Percentiles rank a stretch among this genome's conserved stretches.
phyloP scores from a whole-genome alignment of 345 rosid genomes.

The Cochlearia excelsa region DNA sequence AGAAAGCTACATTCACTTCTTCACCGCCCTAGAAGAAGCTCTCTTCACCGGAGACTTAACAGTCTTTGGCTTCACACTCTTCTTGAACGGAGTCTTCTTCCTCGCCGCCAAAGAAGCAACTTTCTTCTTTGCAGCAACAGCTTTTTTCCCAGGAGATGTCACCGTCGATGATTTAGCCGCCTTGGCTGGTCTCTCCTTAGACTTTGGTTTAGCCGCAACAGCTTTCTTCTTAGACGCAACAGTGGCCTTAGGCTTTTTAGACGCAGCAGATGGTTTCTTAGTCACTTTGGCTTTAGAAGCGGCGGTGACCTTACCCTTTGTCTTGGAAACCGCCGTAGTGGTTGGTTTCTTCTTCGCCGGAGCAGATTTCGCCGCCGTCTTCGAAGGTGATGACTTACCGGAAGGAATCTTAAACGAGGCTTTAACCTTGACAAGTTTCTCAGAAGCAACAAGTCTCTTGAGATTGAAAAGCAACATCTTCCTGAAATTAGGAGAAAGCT shows the following conservation, averaged over 20 bases:
- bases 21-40: conserved; percentile 36
- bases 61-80: conserved; percentile 50
- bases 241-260: conserved; percentile 14
- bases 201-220: conserved; percentile 45
- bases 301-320: conserved; percentile 14
- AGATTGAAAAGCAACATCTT: conserved; percentile 58
- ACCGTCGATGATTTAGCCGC: conserved; percentile 52
- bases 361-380: conserved; percentile 9
- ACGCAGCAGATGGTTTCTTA: not conserved
- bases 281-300: conserved; percentile 28
- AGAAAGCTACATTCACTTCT: conserved; percentile 37
- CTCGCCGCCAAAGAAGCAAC: conserved; percentile 35
- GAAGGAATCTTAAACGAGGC: conserved; percentile 68
- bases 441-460: conserved; percentile 68
- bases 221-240: conserved; percentile 39
- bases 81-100: conserved; percentile 61
- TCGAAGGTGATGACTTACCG: conserved; percentile 26
- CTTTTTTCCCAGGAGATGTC: conserved; percentile 56
- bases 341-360: conserved; percentile 34
- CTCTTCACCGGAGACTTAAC: conserved; percentile 63
- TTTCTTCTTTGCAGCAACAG: conserved; percentile 45
- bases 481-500: conserved; percentile 52
- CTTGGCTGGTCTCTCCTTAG: conserved; percentile 53
- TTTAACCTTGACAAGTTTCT: conserved; percentile 69
- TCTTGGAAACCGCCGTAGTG: conserved; percentile 30